Conservation (phyloP, 345 rosid genomes). For the Murraya paniculata region DNA sequence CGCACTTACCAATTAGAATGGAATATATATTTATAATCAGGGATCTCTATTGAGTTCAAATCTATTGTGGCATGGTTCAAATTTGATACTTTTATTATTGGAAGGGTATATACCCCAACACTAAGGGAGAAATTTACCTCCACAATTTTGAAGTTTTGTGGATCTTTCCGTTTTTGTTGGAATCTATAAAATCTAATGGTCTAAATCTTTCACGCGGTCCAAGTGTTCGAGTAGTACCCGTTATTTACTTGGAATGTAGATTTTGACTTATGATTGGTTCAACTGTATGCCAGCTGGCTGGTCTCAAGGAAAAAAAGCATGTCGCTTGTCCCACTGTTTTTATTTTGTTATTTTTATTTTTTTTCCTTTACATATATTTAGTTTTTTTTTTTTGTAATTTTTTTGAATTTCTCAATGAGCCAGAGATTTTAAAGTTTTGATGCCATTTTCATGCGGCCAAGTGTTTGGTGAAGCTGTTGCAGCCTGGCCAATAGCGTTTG, state of each 20-base stretch:
- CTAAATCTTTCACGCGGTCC: background rate
- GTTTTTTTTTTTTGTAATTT: background rate
- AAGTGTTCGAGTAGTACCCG: background rate
- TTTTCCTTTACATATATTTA: background rate
- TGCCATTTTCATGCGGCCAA: background rate
- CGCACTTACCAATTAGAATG: no score
- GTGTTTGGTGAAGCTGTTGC: background rate
- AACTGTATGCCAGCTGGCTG: constrained; percentile 5
- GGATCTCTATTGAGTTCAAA: no score
- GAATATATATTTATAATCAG: no score
- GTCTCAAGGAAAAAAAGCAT: background rate
- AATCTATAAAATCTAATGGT: background rate
- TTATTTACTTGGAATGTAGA: background rate
- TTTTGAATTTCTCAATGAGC: background rate
- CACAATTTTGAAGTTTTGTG: no score
- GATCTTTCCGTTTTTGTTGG: no score
- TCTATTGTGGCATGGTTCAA: no score
- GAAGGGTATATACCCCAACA: no score
- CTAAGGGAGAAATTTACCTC: no score
- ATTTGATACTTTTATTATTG: no score
- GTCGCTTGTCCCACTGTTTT: background rate
- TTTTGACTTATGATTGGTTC: background rate
- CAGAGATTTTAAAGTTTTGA: background rate
- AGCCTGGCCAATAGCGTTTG: background rate
- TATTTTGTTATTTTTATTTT: no score